Evolutionary conservation across 495 filamentous ascomycete genomes (phyloP).

Genomic region (Chaetomium fimeti): DNA sequence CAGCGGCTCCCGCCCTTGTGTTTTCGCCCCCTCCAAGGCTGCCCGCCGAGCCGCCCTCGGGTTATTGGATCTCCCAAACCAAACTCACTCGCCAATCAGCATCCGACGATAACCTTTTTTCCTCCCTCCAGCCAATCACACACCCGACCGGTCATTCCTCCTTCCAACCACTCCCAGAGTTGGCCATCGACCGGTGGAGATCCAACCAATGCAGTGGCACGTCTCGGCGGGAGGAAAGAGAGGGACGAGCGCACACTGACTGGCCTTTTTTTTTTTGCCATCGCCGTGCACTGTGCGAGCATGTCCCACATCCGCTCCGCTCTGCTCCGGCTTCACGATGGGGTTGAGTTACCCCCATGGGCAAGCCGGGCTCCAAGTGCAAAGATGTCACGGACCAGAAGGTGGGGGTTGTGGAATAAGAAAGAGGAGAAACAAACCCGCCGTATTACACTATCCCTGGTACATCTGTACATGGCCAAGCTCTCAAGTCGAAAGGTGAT

Average conservation of each 20-base stretch:
- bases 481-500: neutral
- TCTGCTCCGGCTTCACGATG: slow-evolving; percentile 2
- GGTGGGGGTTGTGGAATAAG: neutral
- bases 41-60: too few species aligned
- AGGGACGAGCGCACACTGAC: neutral
- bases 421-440: neutral
- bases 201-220: slow-evolving; percentile 5
- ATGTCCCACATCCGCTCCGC: slow-evolving; percentile 13
- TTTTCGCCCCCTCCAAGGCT: neutral
- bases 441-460: neutral
- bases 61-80: neutral
- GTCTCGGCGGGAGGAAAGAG: slow-evolving; percentile 8
- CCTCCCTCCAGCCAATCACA: slow-evolving; percentile 12
- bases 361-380: too few species aligned
- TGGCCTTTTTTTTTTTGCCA: too few species aligned
- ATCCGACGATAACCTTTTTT: slow-evolving; percentile 23
- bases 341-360: too few species aligned
- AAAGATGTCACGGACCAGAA: too few species aligned
- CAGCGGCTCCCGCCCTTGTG: neutral
- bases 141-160: neutral
- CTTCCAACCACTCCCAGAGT: neutral
- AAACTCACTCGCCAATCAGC: slow-evolving; percentile 4
- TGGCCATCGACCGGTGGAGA: slow-evolving; percentile 1
- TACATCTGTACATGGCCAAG: neutral
- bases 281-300: neutral